phyloP scores from a whole-genome alignment of 768 basidiomycete genomes.

The Russula vinacea region DNA sequence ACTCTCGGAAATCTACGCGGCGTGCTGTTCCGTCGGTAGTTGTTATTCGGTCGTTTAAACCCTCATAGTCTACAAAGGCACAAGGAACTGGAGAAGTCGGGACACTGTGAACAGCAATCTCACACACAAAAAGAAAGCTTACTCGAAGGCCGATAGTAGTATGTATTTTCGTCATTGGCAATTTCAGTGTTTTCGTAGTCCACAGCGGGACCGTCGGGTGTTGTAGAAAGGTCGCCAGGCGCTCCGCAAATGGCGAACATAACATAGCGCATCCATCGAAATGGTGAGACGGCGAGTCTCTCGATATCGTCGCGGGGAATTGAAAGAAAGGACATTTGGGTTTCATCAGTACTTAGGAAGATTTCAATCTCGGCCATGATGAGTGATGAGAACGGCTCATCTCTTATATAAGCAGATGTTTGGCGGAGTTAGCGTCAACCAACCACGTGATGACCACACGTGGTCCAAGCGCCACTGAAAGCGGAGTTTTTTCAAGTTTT shows the following conservation, averaged over 20 bases:
- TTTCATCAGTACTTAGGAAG: neutral
- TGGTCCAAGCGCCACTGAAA: too few species aligned
- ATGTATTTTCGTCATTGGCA: neutral
- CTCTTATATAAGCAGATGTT: too few species aligned
- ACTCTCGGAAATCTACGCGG: neutral
- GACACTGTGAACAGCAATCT: neutral
- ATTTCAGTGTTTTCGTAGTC: neutral
- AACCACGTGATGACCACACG: too few species aligned
- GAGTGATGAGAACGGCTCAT: too few species aligned
- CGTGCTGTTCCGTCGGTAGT: neutral
- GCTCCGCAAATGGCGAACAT: slow-evolving; percentile 9
- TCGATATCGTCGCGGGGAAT: slow-evolving; percentile 1
- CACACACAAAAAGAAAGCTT: neutral
- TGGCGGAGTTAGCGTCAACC: too few species aligned
- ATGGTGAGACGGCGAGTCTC: slow-evolving; percentile 1
- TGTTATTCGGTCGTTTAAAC: neutral
- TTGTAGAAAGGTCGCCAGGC: neutral
- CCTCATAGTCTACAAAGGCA: neutral
- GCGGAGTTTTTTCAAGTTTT: too few species aligned
- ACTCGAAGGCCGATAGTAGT: slow-evolving; percentile 11
- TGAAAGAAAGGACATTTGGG: neutral
- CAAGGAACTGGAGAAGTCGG: neutral
- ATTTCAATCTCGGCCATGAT: neutral
- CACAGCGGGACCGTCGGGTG: neutral
- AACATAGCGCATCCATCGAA: slow-evolving; percentile 1